Evolutionary conservation across 2,329 filamentous ascomycete genomes (phyloP).

Genomic region (Neofusicoccum sp.): DNA sequence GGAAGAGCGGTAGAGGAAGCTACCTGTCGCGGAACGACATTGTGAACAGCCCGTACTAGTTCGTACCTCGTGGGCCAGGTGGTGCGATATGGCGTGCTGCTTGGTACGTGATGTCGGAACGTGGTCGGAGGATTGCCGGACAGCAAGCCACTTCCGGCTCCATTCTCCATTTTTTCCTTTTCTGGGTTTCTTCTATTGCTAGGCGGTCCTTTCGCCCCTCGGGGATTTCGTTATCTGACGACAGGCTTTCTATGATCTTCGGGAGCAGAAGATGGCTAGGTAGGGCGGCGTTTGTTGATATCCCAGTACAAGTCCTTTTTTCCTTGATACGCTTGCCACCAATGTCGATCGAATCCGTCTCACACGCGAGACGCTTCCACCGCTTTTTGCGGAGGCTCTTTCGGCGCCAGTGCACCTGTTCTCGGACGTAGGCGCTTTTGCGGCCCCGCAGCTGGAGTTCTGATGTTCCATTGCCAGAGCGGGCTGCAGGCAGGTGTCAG

Average conservation of each 20-base stretch:
- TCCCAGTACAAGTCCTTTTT: neutral
- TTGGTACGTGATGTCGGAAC: neutral
- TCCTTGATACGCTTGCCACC: neutral
- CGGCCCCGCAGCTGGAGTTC: no score
- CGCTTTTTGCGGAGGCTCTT: neutral
- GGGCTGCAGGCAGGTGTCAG: neutral
- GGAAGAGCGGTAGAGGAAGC: conserved; percentile 55
- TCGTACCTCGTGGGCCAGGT: neutral
- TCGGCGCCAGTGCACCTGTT: neutral
- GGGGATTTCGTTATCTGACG: neutral
- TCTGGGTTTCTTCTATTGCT: neutral
- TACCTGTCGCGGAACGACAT: conserved; percentile 81
- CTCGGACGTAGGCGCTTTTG: no score
- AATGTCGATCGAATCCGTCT: neutral
- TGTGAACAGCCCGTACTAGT: conserved; percentile 70
- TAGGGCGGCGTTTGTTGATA: conserved; percentile 15
- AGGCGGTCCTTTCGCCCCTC: neutral
- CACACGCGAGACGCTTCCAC: no score
- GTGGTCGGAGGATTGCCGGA: neutral
- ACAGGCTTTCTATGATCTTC: neutral
- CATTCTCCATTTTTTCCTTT: neutral
- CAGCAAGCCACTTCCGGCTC: neutral
- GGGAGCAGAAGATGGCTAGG: neutral
- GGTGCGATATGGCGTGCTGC: neutral
- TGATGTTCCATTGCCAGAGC: neutral